Percentiles rank a stretch among this genome's conserved stretches.
Conservation (phyloP, 2,329 filamentous ascomycete genomes). For the Zalaria sp. region DNA sequence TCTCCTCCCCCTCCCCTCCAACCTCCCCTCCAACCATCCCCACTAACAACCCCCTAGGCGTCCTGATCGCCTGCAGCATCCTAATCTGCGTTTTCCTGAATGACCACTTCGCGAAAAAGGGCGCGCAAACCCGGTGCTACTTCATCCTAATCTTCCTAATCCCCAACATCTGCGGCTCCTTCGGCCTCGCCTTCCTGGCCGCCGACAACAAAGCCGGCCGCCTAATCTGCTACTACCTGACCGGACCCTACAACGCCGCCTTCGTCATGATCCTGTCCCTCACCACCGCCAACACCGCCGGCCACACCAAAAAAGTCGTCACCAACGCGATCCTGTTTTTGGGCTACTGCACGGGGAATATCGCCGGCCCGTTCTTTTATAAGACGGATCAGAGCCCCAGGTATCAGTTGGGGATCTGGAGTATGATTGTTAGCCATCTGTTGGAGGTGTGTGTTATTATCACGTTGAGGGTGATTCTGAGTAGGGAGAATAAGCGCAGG, state of each 20-base stretch:
- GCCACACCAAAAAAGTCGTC: constrained; percentile 50
- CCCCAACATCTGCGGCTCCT: constrained; percentile 45
- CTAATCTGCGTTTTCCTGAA: constrained; percentile 32
- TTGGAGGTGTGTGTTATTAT: constrained; percentile 35
- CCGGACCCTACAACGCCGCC: constrained; percentile 39
- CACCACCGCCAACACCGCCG: constrained; percentile 34
- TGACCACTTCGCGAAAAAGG: constrained; percentile 16
- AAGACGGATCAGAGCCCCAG: constrained; percentile 36
- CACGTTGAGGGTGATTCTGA: constrained; percentile 31
- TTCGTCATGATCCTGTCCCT: constrained; percentile 35
- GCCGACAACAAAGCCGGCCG: constrained; percentile 36
- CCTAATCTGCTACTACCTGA: constrained; percentile 44
- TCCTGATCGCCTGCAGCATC: constrained; percentile 35
- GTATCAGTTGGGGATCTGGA: constrained; percentile 40
- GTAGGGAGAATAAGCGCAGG: constrained; percentile 34
- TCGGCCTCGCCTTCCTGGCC: constrained; percentile 43
- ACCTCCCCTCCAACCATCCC: neutral
- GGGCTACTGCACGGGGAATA: constrained; percentile 46
- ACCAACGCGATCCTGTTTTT: constrained; percentile 49
- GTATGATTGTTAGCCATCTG: constrained; percentile 40
- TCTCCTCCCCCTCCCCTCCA: neutral
- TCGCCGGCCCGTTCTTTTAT: constrained; percentile 50
- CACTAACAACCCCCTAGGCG: constrained; percentile 11
- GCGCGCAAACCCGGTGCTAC: constrained; percentile 7
- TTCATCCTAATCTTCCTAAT: constrained; percentile 26